Percentiles rank a stretch among this genome's conserved stretches.
These are phyloP conservation scores for Tolypocladium tundrense DNA, from an alignment of 2,329 filamentous ascomycete genomes.

Conservation along the genomic window DNA sequence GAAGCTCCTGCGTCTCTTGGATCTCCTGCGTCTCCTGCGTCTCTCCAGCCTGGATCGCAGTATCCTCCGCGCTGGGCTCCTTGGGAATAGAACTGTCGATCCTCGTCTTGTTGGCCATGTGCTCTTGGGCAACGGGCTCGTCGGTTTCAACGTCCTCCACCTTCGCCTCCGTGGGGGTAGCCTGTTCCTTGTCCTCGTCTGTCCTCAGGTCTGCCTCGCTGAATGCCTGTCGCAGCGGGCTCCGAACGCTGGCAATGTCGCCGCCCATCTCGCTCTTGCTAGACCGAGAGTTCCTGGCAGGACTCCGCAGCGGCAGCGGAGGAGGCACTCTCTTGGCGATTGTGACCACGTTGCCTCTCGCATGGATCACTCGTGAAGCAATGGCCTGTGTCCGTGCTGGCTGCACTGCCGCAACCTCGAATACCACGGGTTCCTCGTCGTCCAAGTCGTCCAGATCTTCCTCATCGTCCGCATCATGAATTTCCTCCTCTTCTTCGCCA, in stretches of 20 bases:
- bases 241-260: constrained; percentile 42
- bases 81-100: neutral
- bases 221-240: constrained; percentile 42
- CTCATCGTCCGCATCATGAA: constrained; percentile 26
- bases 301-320: constrained; percentile 67
- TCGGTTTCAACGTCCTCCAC: neutral
- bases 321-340: constrained; percentile 75
- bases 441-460: constrained; percentile 39
- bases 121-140: neutral
- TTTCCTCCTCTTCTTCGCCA: constrained; percentile 12
- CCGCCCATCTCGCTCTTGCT: constrained; percentile 47
- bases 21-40: neutral
- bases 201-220: constrained; percentile 18
- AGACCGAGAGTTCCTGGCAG: constrained; percentile 47
- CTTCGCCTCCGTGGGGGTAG: neutral
- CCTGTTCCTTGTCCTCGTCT: constrained; percentile 11
- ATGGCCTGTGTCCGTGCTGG: constrained; percentile 45
- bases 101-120: neutral
- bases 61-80: neutral
- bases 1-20: neutral
- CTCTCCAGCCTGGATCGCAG: neutral
- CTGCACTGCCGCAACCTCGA: constrained; percentile 52
- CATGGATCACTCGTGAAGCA: constrained; percentile 56
- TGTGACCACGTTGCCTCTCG: constrained; percentile 70
- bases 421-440: constrained; percentile 57